Base-by-base conservation (phyloP, 371 early-diverging fungal genomes). In the Mucor indicus region DNA sequence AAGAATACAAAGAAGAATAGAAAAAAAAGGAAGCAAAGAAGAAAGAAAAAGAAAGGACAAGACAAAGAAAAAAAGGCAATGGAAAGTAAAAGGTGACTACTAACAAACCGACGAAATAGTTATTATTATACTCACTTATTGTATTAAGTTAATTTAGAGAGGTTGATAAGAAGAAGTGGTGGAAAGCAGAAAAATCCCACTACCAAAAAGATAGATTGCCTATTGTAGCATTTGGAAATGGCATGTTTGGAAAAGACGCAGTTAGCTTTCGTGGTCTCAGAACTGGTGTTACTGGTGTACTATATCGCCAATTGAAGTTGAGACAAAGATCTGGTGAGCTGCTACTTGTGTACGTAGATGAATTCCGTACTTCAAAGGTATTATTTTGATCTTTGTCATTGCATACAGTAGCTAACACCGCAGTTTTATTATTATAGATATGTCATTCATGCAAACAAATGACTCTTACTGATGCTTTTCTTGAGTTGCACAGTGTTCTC, bases 321-420 rank as follows among this genome's bases (percentile, higher is more conserved):
- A 43, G 16, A 17, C 17, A 30, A 30, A 30, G 8, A 19, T 43
- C 19, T 3, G 27, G 17, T 16, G 30, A 43, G 5, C 11, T 27
- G 11, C 29, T 27, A 27, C 7, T 27, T 27, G 29, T 11, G 7
- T 27, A 27, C 11, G 15, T 30, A 2, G 43, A 43, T 17, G 29
- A 43, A 29, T 43, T 13, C 21, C 30, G 29, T 16, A 43, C 30
- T 15, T 43, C 43, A 43, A 29, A 43, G 30, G 43, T 43, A 43
- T 11, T 13, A 12, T 7, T 8, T 19, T 27, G 2, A 4, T 29
- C 5, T 27, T 11, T 43, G 11, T 15, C 30, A 10, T 30, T 43
- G 12, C n/a, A 16, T n/a, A n/a, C n/a, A 4, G 15, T 43, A 29
- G 3, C 27, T 27, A 4, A 7, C 4, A 11, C 8, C 16, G 19